Evolutionary conservation across 768 basidiomycete species (phyloP).

Genomic region (Piloderma croceum): DNA sequence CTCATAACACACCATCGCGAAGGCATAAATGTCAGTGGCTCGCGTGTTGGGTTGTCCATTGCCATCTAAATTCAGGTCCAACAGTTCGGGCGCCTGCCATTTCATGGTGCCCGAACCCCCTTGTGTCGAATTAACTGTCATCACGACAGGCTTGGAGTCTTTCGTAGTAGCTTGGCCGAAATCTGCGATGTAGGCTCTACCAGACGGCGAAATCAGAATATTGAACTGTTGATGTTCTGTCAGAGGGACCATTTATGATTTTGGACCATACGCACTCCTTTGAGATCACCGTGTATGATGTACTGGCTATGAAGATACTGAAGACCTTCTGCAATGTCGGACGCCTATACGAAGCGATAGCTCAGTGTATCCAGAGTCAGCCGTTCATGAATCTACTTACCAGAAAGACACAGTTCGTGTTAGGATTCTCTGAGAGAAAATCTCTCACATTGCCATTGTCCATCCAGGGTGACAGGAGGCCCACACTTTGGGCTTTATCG

Average conservation of each 20-base stretch:
- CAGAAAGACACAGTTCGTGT: constrained; percentile 22
- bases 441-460: constrained; percentile 23
- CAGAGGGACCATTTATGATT: neutral
- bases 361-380: too few relatives aligned
- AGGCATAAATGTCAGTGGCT: constrained; percentile 36
- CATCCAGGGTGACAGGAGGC: constrained; percentile 39
- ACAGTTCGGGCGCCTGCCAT: constrained; percentile 34
- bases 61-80: too few relatives aligned
- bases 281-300: constrained; percentile 42
- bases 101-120: constrained; percentile 26
- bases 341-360: too few relatives aligned
- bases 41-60: constrained; percentile 7
- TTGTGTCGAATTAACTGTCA: constrained; percentile 13
- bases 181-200: constrained; percentile 44
- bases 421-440: constrained; percentile 23
- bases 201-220: constrained; percentile 37
- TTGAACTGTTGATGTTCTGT: constrained; percentile 30
- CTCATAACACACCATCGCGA: constrained; percentile 36
- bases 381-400: too few relatives aligned
- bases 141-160: constrained; percentile 15
- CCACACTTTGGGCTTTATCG: too few relatives aligned
- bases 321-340: constrained; percentile 28
- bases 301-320: constrained; percentile 28
- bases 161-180: constrained; percentile 39
- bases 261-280: constrained; percentile 27